phyloP scores from a whole-genome alignment of 1,284 basidiomycete species.

The Acaromyces ingoldii region DNA sequence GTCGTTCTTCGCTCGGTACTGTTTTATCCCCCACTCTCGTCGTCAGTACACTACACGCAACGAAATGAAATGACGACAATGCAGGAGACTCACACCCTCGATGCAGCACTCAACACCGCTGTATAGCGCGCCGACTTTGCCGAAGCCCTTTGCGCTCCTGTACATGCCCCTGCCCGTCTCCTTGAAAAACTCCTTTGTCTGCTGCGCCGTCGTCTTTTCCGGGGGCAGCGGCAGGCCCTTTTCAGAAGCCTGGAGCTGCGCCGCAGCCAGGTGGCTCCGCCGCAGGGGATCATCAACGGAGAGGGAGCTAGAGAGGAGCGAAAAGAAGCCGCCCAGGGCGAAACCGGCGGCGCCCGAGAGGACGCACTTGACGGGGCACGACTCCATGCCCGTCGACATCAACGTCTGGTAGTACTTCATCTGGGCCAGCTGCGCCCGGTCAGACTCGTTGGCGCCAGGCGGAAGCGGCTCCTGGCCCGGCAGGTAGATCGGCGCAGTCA shows the following conservation, averaged over 20 bases:
- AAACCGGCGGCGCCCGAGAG: conserved; percentile 75
- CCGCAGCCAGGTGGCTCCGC: conserved; percentile 23
- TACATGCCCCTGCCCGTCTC: conserved; percentile 95
- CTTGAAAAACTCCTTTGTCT: conserved; percentile 79
- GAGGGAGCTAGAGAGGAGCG: conserved; percentile 90
- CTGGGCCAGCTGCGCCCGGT: conserved; percentile 65
- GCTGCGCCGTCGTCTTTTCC: conserved; percentile 56
- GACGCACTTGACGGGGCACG: conserved; percentile 73
- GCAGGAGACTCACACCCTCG: conserved; percentile 83
- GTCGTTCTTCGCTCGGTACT: conserved; percentile 50
- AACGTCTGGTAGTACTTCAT: conserved; percentile 70
- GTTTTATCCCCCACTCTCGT: too few relatives aligned
- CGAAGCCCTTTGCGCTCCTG: conserved; percentile 83
- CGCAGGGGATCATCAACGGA: conserved; percentile 80
- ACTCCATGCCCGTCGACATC: conserved; percentile 70
- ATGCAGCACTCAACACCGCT: conserved; percentile 92
- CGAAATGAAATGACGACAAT: too few relatives aligned
- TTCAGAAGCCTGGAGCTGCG: conserved; percentile 1
- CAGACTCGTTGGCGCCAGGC: conserved; percentile 73
- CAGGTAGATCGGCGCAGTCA: conserved; percentile 27
- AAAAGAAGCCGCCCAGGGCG: conserved; percentile 89
- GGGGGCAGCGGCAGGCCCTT: conserved; percentile 14
- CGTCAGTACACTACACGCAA: too few relatives aligned
- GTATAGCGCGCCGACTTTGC: conserved; percentile 88
- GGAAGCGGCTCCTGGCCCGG: conserved; percentile 61